A percentile compares a stretch with the other conserved stretches of the same genome.
Evolutionary conservation across 2,329 filamentous ascomycete species (phyloP).

Genomic region (Clarireedia sp.): DNA sequence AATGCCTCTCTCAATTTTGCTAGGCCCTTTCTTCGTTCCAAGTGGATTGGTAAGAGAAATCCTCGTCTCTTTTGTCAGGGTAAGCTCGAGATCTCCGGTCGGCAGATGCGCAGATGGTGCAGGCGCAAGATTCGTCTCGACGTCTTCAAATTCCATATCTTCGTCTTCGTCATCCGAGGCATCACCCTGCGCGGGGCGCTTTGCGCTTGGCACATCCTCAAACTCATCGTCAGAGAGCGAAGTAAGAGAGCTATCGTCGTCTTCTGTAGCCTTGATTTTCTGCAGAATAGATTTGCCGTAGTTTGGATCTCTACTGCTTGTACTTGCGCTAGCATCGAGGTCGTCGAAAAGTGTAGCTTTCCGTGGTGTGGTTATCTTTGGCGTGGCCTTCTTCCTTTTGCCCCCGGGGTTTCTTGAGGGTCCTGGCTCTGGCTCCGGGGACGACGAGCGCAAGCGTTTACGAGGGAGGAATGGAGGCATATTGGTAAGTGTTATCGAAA

Average conservation of each 20-base stretch:
- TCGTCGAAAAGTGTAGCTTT: constrained; percentile 55
- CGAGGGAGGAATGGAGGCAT: constrained; percentile 65
- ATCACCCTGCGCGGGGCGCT: constrained; percentile 34
- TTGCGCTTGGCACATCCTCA: constrained; percentile 39
- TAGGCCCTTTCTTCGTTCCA: constrained; percentile 70
- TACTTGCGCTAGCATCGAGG: constrained; percentile 39
- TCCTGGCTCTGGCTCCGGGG: constrained; percentile 28
- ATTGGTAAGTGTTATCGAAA: constrained; percentile 7
- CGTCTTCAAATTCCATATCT: constrained; percentile 56
- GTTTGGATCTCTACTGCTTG: constrained; percentile 34
- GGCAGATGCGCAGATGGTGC: constrained; percentile 39
- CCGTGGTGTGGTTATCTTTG: constrained; percentile 31
- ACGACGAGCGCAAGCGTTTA: constrained; percentile 53
- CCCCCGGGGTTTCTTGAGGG: not conserved
- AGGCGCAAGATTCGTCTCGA: constrained; percentile 34
- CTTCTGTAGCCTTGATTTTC: constrained; percentile 38
- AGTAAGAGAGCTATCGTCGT: constrained; percentile 31
- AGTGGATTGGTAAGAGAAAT: constrained; percentile 54
- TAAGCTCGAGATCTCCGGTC: constrained; percentile 66
- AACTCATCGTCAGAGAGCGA: constrained; percentile 44
- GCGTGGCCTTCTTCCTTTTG: constrained; percentile 15
- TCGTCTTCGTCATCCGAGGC: constrained; percentile 34
- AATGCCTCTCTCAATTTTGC: constrained; percentile 74
- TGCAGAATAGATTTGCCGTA: constrained; percentile 37
- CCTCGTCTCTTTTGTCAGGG: constrained; percentile 50